Evolutionary conservation across 805 yeast species (phyloP), one percentile per base, ranked within the genome.

Genomic region (Kodamaea laetipori): DNA sequence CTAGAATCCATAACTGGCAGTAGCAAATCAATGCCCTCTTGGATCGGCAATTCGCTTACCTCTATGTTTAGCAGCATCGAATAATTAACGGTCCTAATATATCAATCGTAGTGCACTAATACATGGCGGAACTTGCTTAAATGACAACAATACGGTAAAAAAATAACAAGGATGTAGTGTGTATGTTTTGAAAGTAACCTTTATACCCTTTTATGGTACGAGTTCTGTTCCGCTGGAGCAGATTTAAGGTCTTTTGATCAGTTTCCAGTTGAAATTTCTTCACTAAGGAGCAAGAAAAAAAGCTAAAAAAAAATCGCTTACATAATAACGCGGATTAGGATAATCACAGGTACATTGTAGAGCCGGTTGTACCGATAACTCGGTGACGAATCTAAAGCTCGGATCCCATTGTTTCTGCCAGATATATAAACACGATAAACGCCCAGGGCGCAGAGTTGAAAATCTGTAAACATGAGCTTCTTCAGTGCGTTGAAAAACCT

Each of bases 171-270:
- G 24, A 8, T 21, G 8, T 21, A 21, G 24, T 21, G 24, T 21
- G 24, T 21, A 15, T 13, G 15, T 30, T 15, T 30, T 13, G 15
- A 30, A 30, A 15, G 15, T 13, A 30, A 30, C 19, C 15, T 15
- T 30, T 30, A 30, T 30, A 30, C 34, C 17, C 34, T 17, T 33
- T 5, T 33, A n/a, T 18, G 9, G 19, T 12, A 16, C 9, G 10
- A 10, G 19, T 12, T 19, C 37, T 33, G 24, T 12, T 33, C 12
- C 17, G 4, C 34, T 34, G 18, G 13, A 36, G 33, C 33, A 41
- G 23, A 45, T 39, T 48, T 32, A 48, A 35, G 26, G 51, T 48
- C 51, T 43, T 46, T 43, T 30, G 51, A 48, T 43, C 51, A 45
- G 35, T 48, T 48, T 45, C 51, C 51, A 35, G 48, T 30, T 44